Conservation (phyloP, 2,329 filamentous ascomycete species). For the Metarhizium sp. region DNA sequence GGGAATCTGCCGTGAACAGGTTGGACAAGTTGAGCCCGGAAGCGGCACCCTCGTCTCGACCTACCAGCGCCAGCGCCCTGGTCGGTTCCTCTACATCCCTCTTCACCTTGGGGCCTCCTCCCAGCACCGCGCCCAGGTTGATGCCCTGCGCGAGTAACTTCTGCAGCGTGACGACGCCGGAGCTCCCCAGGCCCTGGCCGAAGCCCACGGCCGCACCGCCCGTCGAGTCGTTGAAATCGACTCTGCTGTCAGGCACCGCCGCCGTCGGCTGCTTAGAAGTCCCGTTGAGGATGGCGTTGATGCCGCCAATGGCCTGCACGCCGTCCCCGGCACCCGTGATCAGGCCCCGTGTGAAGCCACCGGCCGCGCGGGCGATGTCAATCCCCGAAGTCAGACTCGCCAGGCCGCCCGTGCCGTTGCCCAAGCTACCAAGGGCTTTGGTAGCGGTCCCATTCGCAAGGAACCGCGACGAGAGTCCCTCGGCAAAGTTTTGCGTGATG, state of each 20-base stretch:
- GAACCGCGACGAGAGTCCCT: conserved; percentile 20
- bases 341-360: conserved; percentile 25
- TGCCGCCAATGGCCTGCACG: conserved; percentile 21
- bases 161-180: conserved; percentile 21
- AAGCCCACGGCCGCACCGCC: conserved; percentile 25
- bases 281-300: conserved; percentile 21
- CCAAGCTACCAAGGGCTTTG: conserved; percentile 12
- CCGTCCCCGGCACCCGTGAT: conserved; percentile 24
- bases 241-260: conserved; percentile 13
- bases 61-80: neutral
- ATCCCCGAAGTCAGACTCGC: conserved; percentile 9
- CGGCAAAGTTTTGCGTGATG: conserved; percentile 16
- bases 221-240: conserved; percentile 24
- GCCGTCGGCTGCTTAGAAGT: conserved; percentile 12
- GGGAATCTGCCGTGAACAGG: conserved; percentile 17
- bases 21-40: conserved; percentile 15
- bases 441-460: conserved; percentile 21
- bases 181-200: conserved; percentile 23
- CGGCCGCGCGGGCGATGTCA: conserved; percentile 19
- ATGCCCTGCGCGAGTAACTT: conserved; percentile 16
- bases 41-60: neutral
- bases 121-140: conserved; percentile 2
- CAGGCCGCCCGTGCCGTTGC: conserved; percentile 4
- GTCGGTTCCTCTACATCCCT: neutral
- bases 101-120: neutral